Evolutionary conservation across 441 rosid genomes (phyloP).

Genomic region (Melastoma candidum): DNA sequence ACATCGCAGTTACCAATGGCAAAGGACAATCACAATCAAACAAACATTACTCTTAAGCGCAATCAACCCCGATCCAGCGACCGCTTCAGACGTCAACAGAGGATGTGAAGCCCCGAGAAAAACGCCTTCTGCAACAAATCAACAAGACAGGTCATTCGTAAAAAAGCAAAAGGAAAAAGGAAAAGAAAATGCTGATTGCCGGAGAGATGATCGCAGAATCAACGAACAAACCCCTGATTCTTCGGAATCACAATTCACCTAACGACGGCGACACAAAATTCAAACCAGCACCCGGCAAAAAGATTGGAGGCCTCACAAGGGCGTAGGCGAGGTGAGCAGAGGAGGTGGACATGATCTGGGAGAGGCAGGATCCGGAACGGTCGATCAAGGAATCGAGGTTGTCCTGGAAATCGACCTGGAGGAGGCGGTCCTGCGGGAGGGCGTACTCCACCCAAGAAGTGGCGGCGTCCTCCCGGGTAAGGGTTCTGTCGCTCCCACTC

Average conservation of each 20-base stretch:
- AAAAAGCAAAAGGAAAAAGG: neutral
- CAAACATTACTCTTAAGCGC: constrained; percentile 46
- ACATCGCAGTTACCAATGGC: too few species aligned
- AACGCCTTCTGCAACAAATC: constrained; percentile 48
- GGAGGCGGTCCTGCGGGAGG: constrained; percentile 41
- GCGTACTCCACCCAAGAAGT: constrained; percentile 7
- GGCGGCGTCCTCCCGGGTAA: constrained; percentile 30
- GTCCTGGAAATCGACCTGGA: constrained; percentile 36
- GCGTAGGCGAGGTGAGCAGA: constrained; percentile 53
- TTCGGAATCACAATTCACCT: constrained; percentile 20
- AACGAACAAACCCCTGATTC: constrained; percentile 47
- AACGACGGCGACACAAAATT: neutral
- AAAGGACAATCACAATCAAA: neutral
- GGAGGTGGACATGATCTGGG: constrained; percentile 58
- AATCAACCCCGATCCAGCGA: constrained; percentile 48
- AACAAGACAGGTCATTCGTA: constrained; percentile 7
- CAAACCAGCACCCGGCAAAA: too few species aligned
- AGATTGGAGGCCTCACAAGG: constrained; percentile 30
- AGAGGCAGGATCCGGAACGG: constrained; percentile 49
- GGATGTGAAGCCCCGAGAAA: constrained; percentile 59
- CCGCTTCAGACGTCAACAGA: constrained; percentile 36
- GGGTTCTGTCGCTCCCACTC: constrained; percentile 11
- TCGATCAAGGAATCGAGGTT: constrained; percentile 38
- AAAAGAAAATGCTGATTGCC: neutral
- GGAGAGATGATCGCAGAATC: neutral